Evolutionary conservation across 1,284 basidiomycete species (phyloP), one percentile per base, ranked within the genome.

Genomic region (Ustilago hordei): DNA sequence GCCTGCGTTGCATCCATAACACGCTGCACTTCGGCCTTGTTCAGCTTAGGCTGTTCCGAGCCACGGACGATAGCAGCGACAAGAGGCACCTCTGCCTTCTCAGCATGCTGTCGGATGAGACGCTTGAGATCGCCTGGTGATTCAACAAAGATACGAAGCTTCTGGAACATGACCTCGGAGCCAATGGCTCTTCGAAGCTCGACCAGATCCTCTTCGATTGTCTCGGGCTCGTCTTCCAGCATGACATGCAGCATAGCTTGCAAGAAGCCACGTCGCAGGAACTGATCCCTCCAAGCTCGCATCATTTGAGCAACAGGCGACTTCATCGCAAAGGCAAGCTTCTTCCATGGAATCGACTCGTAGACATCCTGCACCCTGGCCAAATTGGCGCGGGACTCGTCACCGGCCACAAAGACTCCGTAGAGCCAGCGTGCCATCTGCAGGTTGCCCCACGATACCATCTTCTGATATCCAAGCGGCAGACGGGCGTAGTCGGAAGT

Each of bases 41-140:
- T 80, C 32, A 85, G 74, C 69, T 81, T 80, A 36, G 83, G 84
- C 56, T 78, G 69, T 47, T 85, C 83, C 8, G 78, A 80, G 36
- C 84, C 81, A 45, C 84, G 78, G 3, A 80, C 79, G 58, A 85
- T 85, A 17, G 84, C 84, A 11, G 83, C 80, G 8, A 85, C 84
- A 9, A 85, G 77, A 19, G 84, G 83, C 17, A 85, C 84, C 48
- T 75, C 78, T 6, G 80, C 78, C 47, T 65, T 71, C 41, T 75
- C 64, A 4, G 84, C 81, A 47, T 83, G 80, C 59, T 79, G 71
- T 28, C 84, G 80, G 52, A 85, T 78, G 43, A 85, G 73, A 39
- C 83, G 78, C 80, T 85, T 85, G 50, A 80, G 54, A 50, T 82
- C 78, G 62, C 79, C 83, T 5, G 80, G 78, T 35, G 72, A 79